Evolutionary conservation across 805 yeast species (phyloP), one percentile per base, ranked within the genome.

Genomic region (Candida tibetensis): DNA sequence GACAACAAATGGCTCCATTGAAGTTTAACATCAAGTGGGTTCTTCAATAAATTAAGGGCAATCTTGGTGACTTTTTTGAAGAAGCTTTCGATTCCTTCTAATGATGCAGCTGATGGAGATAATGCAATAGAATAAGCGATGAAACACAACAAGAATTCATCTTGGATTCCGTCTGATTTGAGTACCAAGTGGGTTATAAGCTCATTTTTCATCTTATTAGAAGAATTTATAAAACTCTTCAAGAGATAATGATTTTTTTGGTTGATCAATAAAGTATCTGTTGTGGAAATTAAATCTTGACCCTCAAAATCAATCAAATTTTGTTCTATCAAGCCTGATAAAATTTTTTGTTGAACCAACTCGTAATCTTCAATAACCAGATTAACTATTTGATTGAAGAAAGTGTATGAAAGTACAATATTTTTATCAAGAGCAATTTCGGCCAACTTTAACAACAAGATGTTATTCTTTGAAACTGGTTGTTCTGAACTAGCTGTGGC

Each of bases 1-100:
- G 36, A 40, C 37, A 57, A 39, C 10, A 53, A 43, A 19, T 50
- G 47, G 17, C 34, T 41, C 60, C 58, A 53, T 15, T 41, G 26
- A 21, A 21, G 7, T 10, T 21, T 21, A 10, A 7, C 25, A 10
- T 21, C 25, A 13, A 27, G 34, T 6, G 27, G 17, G 21, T 18
- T 25, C 17, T 28, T 23, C 30, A 32, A 30, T 22, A 42, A 23
- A n/a, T 45, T 28, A 22, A 46, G 25, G 3, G 55, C 57, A 26
- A 57, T 38, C 8, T 30, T 23, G 16, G 44, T 34, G 15, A 47
- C 32, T 17, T 36, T 33, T 5, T 32, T 35, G 22, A 41, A 40
- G 30, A 48, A 46, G 19, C 33, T 30, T 5, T 30, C 35, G 30
- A 41, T 32, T 13, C 18, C 29, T 6, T 35, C 36, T n/a, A 4